Conservation (phyloP, 2,329 filamentous ascomycete species). For the Monosporascus sp. region DNA sequence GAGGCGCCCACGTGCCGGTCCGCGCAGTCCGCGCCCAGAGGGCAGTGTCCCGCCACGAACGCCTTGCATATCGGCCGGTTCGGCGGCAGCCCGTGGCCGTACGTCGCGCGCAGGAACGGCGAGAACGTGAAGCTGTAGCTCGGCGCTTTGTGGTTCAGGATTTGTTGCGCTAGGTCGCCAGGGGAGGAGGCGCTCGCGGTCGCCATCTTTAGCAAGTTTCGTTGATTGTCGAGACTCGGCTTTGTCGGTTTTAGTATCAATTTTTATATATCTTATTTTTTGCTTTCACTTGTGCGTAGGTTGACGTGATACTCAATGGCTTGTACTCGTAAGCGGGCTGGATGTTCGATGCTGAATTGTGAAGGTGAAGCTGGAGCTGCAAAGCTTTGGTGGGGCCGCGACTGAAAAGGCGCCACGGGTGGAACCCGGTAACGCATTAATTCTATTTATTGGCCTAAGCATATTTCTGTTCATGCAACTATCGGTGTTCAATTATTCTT, state of each 20-base stretch:
- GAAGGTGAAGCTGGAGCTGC: background rate
- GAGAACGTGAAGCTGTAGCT: conserved; percentile 75
- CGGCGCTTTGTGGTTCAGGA: conserved; percentile 52
- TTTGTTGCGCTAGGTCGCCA: conserved; percentile 33
- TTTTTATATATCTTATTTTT: background rate
- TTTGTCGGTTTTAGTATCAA: too few relatives aligned
- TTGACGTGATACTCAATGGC: background rate
- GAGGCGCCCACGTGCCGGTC: conserved; percentile 64
- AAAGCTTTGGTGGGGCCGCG: background rate
- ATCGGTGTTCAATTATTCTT: too few relatives aligned
- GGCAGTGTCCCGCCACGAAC: conserved; percentile 81
- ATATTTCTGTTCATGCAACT: too few relatives aligned
- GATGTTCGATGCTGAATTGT: background rate
- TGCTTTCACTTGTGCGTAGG: background rate
- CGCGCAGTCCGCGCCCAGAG: conserved; percentile 75
- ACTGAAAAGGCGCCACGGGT: background rate
- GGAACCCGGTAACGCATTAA: background rate
- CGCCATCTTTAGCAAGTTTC: conserved; percentile 18
- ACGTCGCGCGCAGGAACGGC: conserved; percentile 76
- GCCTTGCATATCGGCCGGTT: conserved; percentile 80
- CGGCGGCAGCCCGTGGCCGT: conserved; percentile 76
- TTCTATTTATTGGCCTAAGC: background rate
- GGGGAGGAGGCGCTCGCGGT: conserved; percentile 17
- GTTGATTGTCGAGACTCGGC: conserved; percentile 7
- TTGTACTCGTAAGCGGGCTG: background rate